Conservation (phyloP, 345 rosid genomes). For the Salix arbutifolia region DNA sequence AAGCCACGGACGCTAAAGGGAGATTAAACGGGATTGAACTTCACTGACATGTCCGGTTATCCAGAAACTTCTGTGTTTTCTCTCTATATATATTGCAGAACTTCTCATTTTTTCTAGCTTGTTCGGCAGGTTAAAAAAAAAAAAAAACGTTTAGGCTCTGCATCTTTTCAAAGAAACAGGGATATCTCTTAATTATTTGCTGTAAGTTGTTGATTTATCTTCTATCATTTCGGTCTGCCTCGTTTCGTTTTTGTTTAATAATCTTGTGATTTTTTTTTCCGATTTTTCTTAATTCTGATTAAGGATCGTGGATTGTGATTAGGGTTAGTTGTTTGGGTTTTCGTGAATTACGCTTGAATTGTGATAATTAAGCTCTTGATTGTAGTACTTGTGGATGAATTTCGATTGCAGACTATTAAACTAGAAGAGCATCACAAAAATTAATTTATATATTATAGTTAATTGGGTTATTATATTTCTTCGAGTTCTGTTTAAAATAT, state of each 20-base stretch:
- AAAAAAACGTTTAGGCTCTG: neutral
- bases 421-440: neutral
- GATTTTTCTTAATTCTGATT: neutral
- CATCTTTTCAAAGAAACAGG: neutral
- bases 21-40: conserved; percentile 17
- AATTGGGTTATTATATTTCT: neutral
- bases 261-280: neutral
- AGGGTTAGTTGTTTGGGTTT: neutral
- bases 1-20: neutral
- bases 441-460: neutral
- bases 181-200: neutral
- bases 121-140: too few relatives aligned
- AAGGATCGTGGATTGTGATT: neutral
- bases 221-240: neutral
- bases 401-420: neutral
- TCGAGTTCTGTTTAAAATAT: neutral
- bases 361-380: neutral
- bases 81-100: neutral
- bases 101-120: neutral
- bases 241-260: neutral
- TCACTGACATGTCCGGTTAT: conserved; percentile 39
- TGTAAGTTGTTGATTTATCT: neutral
- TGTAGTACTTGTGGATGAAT: neutral
- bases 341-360: neutral
- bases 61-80: conserved; percentile 61